Evolutionary conservation across 1,139 yeast genomes (phyloP).

Genomic region (Pichia terricola): DNA sequence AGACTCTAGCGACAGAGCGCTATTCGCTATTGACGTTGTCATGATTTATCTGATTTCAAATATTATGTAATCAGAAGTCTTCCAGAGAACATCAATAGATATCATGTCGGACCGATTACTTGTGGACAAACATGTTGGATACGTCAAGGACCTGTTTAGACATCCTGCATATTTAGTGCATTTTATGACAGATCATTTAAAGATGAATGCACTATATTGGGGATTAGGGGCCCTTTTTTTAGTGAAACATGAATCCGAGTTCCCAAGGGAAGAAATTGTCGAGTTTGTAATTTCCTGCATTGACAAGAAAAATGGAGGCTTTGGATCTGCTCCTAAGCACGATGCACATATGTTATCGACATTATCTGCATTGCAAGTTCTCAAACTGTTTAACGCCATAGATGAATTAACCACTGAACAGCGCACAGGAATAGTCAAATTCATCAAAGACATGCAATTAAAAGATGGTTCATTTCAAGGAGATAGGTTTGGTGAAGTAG

Average conservation of each 20-base stretch:
- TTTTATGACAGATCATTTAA: constrained; percentile 83
- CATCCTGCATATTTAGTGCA: constrained; percentile 57
- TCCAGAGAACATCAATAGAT: too few species aligned
- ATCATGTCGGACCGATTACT: constrained; percentile 1
- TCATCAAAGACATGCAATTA: constrained; percentile 49
- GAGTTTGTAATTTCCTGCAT: constrained; percentile 63
- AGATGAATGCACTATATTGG: constrained; percentile 93
- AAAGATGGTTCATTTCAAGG: constrained; percentile 81
- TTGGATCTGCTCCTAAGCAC: constrained; percentile 82
- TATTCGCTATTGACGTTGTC: too few species aligned
- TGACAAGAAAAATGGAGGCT: constrained; percentile 59
- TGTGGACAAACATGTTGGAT: constrained; percentile 40
- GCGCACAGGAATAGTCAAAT: constrained; percentile 32
- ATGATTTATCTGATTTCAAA: too few species aligned
- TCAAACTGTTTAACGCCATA: constrained; percentile 56
- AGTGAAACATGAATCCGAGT: constrained; percentile 45
- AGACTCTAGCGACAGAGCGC: too few species aligned
- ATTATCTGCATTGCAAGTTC: constrained; percentile 73
- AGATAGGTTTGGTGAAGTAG: constrained; percentile 85
- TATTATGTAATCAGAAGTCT: too few species aligned
- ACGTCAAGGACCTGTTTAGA: constrained; percentile 40
- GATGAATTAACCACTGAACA: constrained; percentile 27
- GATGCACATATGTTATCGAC: constrained; percentile 89
- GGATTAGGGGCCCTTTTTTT: constrained; percentile 72
- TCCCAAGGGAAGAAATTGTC: constrained; percentile 53